Evolutionary conservation across 2,329 filamentous ascomycete genomes (phyloP).

Genomic region (Chrysosporium keratinophilum): DNA sequence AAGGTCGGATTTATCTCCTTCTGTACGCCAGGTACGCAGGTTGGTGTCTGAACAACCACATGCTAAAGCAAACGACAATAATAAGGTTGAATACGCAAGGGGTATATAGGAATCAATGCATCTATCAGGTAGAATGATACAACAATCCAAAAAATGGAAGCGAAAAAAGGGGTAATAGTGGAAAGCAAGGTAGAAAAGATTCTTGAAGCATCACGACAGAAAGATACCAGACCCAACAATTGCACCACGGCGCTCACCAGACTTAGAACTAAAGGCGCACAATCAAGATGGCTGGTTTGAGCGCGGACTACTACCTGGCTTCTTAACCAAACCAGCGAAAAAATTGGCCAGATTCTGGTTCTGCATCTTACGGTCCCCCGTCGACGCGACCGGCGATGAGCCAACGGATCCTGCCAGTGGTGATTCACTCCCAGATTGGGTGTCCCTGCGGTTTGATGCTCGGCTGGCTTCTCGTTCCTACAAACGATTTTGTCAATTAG

Average conservation of each 20-base stretch:
- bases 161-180: neutral
- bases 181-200: neutral
- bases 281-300: constrained; percentile 21
- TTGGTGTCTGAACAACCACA: neutral
- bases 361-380: constrained; percentile 42
- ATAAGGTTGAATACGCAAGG: neutral
- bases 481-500: neutral
- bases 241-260: neutral
- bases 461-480: constrained; percentile 38
- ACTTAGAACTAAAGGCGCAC: neutral
- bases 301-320: constrained; percentile 31
- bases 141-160: neutral
- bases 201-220: neutral
- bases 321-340: constrained; percentile 50
- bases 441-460: constrained; percentile 28
- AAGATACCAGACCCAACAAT: neutral
- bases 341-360: constrained; percentile 52
- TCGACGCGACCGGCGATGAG: constrained; percentile 17
- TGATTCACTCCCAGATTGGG: constrained; percentile 19
- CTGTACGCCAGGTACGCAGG: neutral
- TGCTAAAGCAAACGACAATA: neutral
- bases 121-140: neutral
- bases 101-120: neutral
- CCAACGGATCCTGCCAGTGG: constrained; percentile 19
- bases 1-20: too few relatives aligned